A percentile compares a stretch with the other conserved stretches of the same genome.
Evolutionary conservation across 306 rosid species (phyloP).

Genomic region (Sophora flavescens): DNA sequence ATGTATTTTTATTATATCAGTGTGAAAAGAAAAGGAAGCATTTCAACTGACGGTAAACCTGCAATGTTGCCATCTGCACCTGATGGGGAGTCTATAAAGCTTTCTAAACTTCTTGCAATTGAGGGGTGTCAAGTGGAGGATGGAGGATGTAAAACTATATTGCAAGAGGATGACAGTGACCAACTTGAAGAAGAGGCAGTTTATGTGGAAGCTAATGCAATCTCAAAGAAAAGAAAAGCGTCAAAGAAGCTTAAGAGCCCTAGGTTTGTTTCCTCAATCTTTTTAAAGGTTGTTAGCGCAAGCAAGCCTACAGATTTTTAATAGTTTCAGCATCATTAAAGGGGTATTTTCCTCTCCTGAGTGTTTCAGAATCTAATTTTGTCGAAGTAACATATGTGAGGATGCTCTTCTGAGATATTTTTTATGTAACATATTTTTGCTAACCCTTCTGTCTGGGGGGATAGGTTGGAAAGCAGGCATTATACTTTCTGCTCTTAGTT

Average conservation of each 20-base stretch:
- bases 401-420: constrained; percentile 1
- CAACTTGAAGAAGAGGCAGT: constrained; percentile 54
- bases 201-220: constrained; percentile 46
- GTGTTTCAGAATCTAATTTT: constrained; percentile 36
- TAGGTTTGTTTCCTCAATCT: constrained; percentile 57
- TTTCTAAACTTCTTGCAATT: constrained; percentile 66
- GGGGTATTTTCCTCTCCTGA: constrained; percentile 5
- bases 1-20: constrained; percentile 45
- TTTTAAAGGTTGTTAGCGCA: neutral
- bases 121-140: constrained; percentile 62
- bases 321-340: constrained; percentile 5
- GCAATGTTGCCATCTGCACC: constrained; percentile 45
- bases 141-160: constrained; percentile 49
- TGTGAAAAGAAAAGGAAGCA: constrained; percentile 66
- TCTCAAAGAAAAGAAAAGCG: constrained; percentile 81
- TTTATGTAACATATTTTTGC: constrained; percentile 21
- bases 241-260: constrained; percentile 62
- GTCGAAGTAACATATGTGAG: constrained; percentile 18
- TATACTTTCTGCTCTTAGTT: constrained; percentile 14
- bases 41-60: constrained; percentile 42
- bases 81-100: constrained; percentile 49
- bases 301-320: neutral
- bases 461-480: constrained; percentile 18
- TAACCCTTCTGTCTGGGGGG: neutral
- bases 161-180: constrained; percentile 51